phyloP scores from a whole-genome alignment of 176 grass and related monocot species.

The Lolium rigidum region DNA sequence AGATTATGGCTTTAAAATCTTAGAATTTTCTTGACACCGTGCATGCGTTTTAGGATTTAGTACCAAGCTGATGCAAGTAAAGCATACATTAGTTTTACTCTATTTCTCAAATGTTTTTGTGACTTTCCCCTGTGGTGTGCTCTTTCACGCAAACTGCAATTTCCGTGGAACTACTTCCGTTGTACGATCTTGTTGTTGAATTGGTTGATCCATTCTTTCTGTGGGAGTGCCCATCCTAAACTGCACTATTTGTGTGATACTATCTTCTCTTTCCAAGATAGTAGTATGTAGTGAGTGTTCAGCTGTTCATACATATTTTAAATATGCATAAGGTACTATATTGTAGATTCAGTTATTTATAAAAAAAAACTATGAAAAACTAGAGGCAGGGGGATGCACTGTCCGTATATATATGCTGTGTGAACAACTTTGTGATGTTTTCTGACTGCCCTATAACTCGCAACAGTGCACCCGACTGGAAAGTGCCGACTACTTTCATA shows the following conservation, averaged over 20 bases:
- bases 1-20: not conserved
- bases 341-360: not conserved
- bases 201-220: too few species aligned
- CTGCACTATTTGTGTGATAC: not conserved
- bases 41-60: not conserved
- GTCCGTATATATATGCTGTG: not conserved
- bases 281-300: not conserved
- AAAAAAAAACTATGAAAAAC: not conserved
- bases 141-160: not conserved
- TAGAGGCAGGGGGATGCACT: not conserved
- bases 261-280: not conserved
- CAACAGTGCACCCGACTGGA: constrained; percentile 86
- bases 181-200: not conserved
- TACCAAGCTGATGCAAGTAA: not conserved
- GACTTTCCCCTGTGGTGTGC: not conserved
- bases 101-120: not conserved
- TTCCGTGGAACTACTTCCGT: not conserved
- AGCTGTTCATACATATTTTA: not conserved
- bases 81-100: not conserved
- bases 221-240: not conserved
- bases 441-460: constrained; percentile 5
- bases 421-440: not conserved
- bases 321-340: not conserved
- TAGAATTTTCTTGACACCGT: not conserved
- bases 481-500: constrained; percentile 92